Evolutionary conservation across 352 stramenopile genomes (phyloP).

Genomic region (Detonula confervacea): DNA sequence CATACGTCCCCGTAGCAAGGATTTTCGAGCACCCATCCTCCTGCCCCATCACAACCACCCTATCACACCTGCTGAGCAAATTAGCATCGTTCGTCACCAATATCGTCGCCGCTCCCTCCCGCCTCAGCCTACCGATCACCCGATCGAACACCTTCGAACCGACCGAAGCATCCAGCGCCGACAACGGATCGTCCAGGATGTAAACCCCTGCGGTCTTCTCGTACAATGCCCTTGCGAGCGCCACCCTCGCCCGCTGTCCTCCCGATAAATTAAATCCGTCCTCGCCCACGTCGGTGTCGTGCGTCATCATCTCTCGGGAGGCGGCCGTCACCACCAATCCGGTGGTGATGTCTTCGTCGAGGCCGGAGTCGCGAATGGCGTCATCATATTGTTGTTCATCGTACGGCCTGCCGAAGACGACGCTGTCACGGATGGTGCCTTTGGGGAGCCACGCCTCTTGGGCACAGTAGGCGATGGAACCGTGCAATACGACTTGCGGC

Average conservation of each 20-base stretch:
- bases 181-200: slow-evolving; percentile 83
- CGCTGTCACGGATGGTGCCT: slow-evolving; percentile 83
- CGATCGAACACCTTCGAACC: slow-evolving; percentile 72
- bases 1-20: slow-evolving; percentile 75
- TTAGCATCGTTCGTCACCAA: slow-evolving; percentile 82
- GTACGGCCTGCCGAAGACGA: slow-evolving; percentile 85
- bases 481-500: slow-evolving; percentile 59
- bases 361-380: slow-evolving; percentile 72
- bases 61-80: slow-evolving; percentile 75
- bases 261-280: slow-evolving; percentile 76
- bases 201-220: slow-evolving; percentile 70
- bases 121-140: slow-evolving; percentile 51
- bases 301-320: slow-evolving; percentile 58
- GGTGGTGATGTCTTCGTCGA: slow-evolving; percentile 76
- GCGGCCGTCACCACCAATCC: no score
- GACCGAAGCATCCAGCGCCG: slow-evolving; percentile 76
- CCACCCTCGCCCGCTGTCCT: slow-evolving; percentile 83
- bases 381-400: slow-evolving; percentile 74
- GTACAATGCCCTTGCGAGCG: slow-evolving; percentile 83
- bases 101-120: slow-evolving; percentile 61
- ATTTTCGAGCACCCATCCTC: slow-evolving; percentile 60
- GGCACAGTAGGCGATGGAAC: slow-evolving; percentile 75
- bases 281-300: slow-evolving; percentile 85
- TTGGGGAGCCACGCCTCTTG: slow-evolving; percentile 86
- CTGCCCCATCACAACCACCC: slow-evolving; percentile 72